Base-by-base conservation (phyloP, 225 moss, liverwort and hornwort genomes). In the Sphagnum contortum region DNA sequence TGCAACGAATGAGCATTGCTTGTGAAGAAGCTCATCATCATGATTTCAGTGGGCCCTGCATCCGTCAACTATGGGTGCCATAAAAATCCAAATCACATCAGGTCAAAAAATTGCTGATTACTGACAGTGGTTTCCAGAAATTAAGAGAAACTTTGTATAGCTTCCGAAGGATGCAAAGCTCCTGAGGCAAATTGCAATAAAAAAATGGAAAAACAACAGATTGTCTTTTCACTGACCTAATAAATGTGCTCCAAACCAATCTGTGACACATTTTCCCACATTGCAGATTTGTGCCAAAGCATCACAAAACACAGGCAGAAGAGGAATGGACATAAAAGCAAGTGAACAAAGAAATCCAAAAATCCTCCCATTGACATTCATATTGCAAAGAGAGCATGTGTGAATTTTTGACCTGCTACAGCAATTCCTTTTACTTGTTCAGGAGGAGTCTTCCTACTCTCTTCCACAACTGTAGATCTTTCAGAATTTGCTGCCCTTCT, bases 21-120 rank as follows among this genome's bases (percentile, higher is more conserved):
- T 29, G 29, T 29, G 29, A 29, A 29, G 29, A 29, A 29, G 29
- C 29, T 29, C 29, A 29, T 29, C 10, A 72, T 13, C 69, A 91
- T 69, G 47, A 91, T 5, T 63, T 91, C 88, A 88, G 88, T 88
- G 48, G 88, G 88, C 70, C 88, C 84, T 12, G 78, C 80, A 62
- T 84, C 91, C 67, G 91, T 88, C 75, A 87, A 71, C 46, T 86
- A 86, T 59, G 86, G 82, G 47, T 46, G 59, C 68, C 70, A 75
- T 68, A 29, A 62, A 57, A 58, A 66, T 49, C 50, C n/a, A 57
- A 9, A 68, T 68, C 59, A 57, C 60, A 6, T 57, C 65, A 59
- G 77, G 71, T 47, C 73, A 77, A 45, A 29, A 29, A 29, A 29
- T 1, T 1, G 29, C 29, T 29, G 29, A 29, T 29, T 29, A 29